Percentiles rank a stretch among this genome's conserved stretches.
Evolutionary conservation across 495 filamentous ascomycete genomes (phyloP).

Genomic region (Aspergillus ellipticus): DNA sequence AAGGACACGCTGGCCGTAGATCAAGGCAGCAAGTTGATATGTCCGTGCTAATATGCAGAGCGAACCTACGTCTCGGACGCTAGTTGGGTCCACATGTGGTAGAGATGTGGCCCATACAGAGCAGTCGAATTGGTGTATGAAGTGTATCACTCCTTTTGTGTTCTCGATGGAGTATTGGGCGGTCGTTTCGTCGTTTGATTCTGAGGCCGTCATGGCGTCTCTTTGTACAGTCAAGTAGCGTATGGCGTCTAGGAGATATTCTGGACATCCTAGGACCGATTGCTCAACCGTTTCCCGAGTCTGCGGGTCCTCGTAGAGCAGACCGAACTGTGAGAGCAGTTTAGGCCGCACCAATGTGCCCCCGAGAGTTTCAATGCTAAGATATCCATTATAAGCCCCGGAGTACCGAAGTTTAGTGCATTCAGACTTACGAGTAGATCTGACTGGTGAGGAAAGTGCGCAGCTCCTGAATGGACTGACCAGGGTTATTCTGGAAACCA

Average conservation of each 20-base stretch:
- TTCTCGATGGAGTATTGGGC: slow-evolving; percentile 11
- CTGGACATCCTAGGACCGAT: slow-evolving; percentile 42
- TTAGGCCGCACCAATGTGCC: slow-evolving; percentile 43
- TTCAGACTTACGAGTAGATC: slow-evolving; percentile 13
- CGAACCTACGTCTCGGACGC: slow-evolving; percentile 21
- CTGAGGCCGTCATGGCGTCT: slow-evolving; percentile 24
- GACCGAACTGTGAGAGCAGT: slow-evolving; percentile 26
- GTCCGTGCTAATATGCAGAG: slow-evolving; percentile 24
- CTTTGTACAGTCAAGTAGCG: slow-evolving; percentile 30
- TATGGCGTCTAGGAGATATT: slow-evolving; percentile 32
- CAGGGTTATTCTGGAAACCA: slow-evolving; percentile 9
- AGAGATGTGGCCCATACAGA: slow-evolving; percentile 29
- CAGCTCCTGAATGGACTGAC: slow-evolving; percentile 21
- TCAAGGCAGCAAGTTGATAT: slow-evolving; percentile 28
- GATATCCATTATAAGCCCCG: slow-evolving; percentile 1
- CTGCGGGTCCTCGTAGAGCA: neutral
- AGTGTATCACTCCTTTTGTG: slow-evolving; percentile 18
- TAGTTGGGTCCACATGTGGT: slow-evolving; percentile 23
- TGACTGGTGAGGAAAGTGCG: slow-evolving; percentile 22
- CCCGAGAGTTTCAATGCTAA: slow-evolving; percentile 40
- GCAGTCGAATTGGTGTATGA: slow-evolving; percentile 31
- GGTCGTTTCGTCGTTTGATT: neutral
- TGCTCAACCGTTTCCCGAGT: slow-evolving; percentile 29
- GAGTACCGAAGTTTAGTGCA: neutral
- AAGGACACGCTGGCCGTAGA: slow-evolving; percentile 34